Percentiles rank a stretch among this genome's conserved stretches.
Conservation (phyloP, 345 rosid genomes). For the Hevea brasiliensis region DNA sequence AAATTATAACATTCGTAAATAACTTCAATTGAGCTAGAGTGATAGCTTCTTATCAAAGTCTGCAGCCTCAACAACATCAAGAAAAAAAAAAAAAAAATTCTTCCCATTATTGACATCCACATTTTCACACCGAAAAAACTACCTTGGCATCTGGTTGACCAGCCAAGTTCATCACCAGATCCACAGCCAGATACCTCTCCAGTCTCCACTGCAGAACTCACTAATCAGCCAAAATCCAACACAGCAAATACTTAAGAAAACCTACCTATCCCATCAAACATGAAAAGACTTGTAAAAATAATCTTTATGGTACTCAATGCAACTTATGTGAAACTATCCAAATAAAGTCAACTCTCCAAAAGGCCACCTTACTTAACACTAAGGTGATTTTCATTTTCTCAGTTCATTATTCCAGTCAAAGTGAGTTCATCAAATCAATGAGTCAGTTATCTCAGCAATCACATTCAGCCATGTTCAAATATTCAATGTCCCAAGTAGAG, state of each 20-base stretch:
- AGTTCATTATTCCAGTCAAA: not conserved
- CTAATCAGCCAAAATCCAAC: not conserved
- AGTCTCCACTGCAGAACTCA: not conserved
- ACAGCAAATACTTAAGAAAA: no score
- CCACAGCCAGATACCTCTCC: not conserved
- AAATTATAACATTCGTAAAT: no score
- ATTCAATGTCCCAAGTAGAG: not conserved
- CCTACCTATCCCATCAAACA: no score
- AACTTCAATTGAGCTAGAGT: not conserved
- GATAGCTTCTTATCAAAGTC: not conserved
- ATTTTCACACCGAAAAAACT: not conserved
- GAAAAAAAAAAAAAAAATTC: no score
- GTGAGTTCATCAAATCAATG: not conserved
- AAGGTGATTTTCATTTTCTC: not conserved
- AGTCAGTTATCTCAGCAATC: not conserved
- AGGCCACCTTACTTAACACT: not conserved
- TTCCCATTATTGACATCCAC: no score
- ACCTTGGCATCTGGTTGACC: not conserved
- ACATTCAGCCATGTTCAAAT: not conserved
- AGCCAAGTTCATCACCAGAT: no score
- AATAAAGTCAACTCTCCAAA: not conserved
- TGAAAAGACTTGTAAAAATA: no score
- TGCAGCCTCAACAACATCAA: not conserved
- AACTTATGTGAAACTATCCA: not conserved
- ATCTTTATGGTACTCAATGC: not conserved